These are phyloP conservation scores for Coniochaeta sp. DNA, from an alignment of 2,329 filamentous ascomycete species.

Conservation along the genomic window DNA sequence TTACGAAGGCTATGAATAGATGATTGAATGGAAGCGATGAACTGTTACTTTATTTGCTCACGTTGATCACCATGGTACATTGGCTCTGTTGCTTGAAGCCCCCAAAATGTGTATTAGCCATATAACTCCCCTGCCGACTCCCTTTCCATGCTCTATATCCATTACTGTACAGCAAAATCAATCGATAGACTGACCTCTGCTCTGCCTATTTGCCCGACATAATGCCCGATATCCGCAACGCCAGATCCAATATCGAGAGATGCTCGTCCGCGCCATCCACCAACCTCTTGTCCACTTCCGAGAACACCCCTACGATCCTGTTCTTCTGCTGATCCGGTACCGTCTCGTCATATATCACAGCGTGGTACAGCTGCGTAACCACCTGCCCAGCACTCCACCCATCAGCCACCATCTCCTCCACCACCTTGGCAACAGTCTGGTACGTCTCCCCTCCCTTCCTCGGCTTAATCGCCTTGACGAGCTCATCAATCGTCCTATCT, in stretches of 20 bases:
- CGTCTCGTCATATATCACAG: slow-evolving; percentile 74
- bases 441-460: slow-evolving; percentile 59
- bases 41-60: no score
- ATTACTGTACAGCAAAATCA: slow-evolving; percentile 16
- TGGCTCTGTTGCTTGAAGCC: not conserved
- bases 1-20: not conserved
- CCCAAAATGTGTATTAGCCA: not conserved
- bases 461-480: slow-evolving; percentile 73
- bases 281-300: slow-evolving; percentile 87
- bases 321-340: slow-evolving; percentile 84
- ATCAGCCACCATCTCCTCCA: slow-evolving; percentile 89
- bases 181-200: slow-evolving; percentile 13
- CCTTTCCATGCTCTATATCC: not conserved
- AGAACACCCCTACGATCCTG: slow-evolving; percentile 81
- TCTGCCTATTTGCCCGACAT: slow-evolving; percentile 38
- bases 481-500: slow-evolving; percentile 57
- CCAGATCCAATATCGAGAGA: slow-evolving; percentile 78
- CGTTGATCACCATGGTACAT: not conserved
- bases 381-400: slow-evolving; percentile 95
- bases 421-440: slow-evolving; percentile 65
- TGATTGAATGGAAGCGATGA: not conserved
- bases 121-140: not conserved
- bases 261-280: slow-evolving; percentile 96
- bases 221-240: slow-evolving; percentile 72
- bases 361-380: slow-evolving; percentile 70